These are phyloP conservation scores for Claviceps sorghi DNA, from an alignment of 2,329 filamentous ascomycete species.

Conservation along the genomic window DNA sequence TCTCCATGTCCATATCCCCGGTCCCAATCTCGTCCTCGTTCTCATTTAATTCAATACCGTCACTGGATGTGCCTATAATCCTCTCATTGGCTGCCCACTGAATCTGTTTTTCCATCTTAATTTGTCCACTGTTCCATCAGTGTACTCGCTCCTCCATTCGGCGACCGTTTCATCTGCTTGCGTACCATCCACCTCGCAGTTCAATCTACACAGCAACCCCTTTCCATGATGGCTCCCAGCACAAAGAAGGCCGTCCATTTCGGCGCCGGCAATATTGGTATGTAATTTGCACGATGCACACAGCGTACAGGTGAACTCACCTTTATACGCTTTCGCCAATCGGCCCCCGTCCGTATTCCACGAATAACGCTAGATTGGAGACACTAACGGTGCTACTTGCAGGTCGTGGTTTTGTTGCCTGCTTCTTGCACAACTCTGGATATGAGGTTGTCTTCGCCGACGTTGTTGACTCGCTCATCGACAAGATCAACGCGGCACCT, in stretches of 20 bases:
- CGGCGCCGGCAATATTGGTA: conserved; percentile 71
- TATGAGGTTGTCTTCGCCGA: conserved; percentile 96
- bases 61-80: background rate
- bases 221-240: conserved; percentile 23
- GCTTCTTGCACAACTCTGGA: conserved; percentile 86
- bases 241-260: conserved; percentile 66
- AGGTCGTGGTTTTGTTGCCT: conserved; percentile 70
- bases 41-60: background rate
- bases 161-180: background rate
- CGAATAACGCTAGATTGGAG: background rate
- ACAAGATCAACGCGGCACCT: conserved; percentile 57
- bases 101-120: background rate
- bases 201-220: background rate
- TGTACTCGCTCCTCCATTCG: background rate
- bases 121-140: background rate
- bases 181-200: background rate
- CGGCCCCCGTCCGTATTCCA: background rate
- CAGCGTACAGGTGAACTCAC: too few relatives aligned
- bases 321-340: too few relatives aligned
- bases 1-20: background rate
- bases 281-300: conserved; percentile 9
- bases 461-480: conserved; percentile 72
- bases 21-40: too few relatives aligned
- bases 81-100: background rate
- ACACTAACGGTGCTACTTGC: background rate